Percentiles rank a stretch among this genome's conserved stretches.
phyloP scores from a whole-genome alignment of 2,329 filamentous ascomycete genomes.

The Scedosporium boydii region DNA sequence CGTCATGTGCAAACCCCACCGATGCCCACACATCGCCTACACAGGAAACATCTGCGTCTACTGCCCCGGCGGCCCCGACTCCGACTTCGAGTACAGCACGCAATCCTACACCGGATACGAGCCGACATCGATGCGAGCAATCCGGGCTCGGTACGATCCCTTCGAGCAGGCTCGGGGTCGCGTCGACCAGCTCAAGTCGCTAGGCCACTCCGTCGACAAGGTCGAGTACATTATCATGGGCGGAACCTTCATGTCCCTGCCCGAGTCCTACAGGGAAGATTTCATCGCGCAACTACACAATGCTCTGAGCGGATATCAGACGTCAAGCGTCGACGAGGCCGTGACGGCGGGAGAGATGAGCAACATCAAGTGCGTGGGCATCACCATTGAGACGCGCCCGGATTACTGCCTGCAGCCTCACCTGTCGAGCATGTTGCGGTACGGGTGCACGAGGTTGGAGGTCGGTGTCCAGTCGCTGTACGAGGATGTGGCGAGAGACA shows the following conservation, averaged over 20 bases:
- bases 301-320: constrained; percentile 91
- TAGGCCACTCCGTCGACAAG: constrained; percentile 96
- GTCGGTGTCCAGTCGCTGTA: constrained; percentile 95
- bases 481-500: constrained; percentile 96
- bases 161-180: constrained; percentile 94
- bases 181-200: constrained; percentile 90
- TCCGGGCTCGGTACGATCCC: constrained; percentile 91
- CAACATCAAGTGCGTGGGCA: constrained; percentile 94
- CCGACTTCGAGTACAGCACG: constrained; percentile 97
- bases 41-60: constrained; percentile 99
- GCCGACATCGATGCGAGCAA: constrained; percentile 96
- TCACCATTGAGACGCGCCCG: constrained; percentile 94
- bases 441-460: constrained; percentile 90
- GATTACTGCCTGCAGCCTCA: constrained; percentile 98
- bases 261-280: constrained; percentile 78
- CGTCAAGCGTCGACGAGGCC: constrained; percentile 87
- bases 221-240: constrained; percentile 99
- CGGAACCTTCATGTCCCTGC: constrained; percentile 95
- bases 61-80: constrained; percentile 93
- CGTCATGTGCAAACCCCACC: constrained; percentile 98
- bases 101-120: constrained; percentile 99
- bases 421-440: constrained; percentile 90
- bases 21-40: constrained; percentile 95
- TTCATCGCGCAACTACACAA: constrained; percentile 97
- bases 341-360: constrained; percentile 93